phyloP scores from a whole-genome alignment of 2,329 filamentous ascomycete genomes.

The Monosporascus sp. region DNA sequence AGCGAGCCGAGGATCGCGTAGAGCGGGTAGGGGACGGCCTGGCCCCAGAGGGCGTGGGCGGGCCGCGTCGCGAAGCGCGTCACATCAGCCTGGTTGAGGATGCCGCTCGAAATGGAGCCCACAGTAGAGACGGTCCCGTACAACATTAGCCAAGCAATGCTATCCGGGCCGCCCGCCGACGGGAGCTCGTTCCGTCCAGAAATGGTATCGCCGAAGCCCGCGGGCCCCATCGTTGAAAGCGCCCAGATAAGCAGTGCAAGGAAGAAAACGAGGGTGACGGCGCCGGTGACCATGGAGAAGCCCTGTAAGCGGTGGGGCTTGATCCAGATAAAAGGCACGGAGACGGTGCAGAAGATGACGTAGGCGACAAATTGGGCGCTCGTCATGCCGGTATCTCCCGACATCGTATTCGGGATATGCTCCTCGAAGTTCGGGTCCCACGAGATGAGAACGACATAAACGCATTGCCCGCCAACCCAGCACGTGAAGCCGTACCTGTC shows the following conservation, averaged over 20 bases:
- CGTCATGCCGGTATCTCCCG: constrained; percentile 20
- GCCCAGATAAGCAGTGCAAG: constrained; percentile 10
- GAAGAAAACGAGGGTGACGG: constrained; percentile 7
- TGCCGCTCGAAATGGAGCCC: constrained; percentile 7
- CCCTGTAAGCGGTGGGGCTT: constrained; percentile 8
- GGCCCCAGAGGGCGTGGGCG: constrained; percentile 6
- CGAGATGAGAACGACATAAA: too few species aligned
- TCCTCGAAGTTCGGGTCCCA: too few species aligned
- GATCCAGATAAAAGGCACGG: constrained; percentile 10
- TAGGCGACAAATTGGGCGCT: constrained; percentile 24
- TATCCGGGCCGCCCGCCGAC: constrained; percentile 1
- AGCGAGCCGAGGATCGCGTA: constrained; percentile 8
- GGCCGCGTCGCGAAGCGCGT: constrained; percentile 9
- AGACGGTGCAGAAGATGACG: constrained; percentile 8
- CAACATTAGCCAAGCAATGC: constrained; percentile 7
- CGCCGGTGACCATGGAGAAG: constrained; percentile 5
- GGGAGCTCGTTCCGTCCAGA: not conserved
- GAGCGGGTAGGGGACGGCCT: constrained; percentile 9
- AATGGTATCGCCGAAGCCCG: constrained; percentile 4
- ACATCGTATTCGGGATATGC: constrained; percentile 4
- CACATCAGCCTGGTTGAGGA: constrained; percentile 7
- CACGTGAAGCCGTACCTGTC: too few species aligned
- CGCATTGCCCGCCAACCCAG: too few species aligned
- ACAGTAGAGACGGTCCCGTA: constrained; percentile 9
- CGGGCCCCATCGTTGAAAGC: constrained; percentile 5